Base-by-base conservation (phyloP, 768 basidiomycete species). In the Lentinula aciculospora region DNA sequence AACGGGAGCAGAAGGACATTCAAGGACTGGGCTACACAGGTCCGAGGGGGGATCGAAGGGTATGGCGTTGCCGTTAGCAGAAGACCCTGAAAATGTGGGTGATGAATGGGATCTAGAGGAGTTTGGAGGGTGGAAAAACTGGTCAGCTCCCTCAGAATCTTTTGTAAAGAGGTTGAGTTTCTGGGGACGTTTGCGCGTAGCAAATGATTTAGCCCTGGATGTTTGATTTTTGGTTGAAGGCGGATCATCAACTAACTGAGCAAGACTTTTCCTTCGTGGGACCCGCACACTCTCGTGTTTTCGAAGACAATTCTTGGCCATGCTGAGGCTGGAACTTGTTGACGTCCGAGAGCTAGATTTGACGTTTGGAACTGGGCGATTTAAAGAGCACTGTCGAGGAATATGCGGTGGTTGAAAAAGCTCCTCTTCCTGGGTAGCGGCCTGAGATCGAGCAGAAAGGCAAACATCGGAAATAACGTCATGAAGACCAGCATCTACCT, bases 391-490 rank as follows among this genome's bases (percentile, higher is more conserved):
- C 5, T 73, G 70, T 37, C 74, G 71, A 45, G 73, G 68, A 57
- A 73, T 70, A 63, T 72, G 78, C 37, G 79, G 77, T 19, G 76
- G 74, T 64, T 81, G 80, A 69, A 87, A 86, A 53, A 89, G 72
- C 58, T 83, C 81, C 64, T 84, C 81, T 55, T 86, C 85, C 57
- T 79, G 82, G 39, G 77, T 75, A 55, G 75, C 80, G 7, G 86
- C 86, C 54, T 86, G 79, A 47, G 79, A 80, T 42, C 94, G 81
- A 15, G 86, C 88, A 2, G 81, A 77, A 27, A 86, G 70, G 61
- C 89, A 88, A 23, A 77, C 75, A 59, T 87, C 84, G 10, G 92
- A 94, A 63, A 88, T 84, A 58, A 97, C 83, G 65, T 96, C 94
- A 46, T 81, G 78, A 17, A 98, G 73, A 10, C 84, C 85, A 44